Evolutionary conservation across 2,329 filamentous ascomycete species (phyloP).

Genomic region (Nemania serpens): DNA sequence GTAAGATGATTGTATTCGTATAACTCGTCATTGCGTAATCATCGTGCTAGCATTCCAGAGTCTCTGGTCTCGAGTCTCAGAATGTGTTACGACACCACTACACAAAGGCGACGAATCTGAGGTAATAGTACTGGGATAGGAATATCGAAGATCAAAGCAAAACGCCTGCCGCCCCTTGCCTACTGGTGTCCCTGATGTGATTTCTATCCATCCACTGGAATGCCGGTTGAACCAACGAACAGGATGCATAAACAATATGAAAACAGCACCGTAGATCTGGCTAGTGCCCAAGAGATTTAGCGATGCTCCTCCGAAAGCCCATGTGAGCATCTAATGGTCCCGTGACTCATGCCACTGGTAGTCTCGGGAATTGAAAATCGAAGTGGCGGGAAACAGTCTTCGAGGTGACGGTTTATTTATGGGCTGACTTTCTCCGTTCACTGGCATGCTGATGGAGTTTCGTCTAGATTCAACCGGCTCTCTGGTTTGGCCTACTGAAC

Average conservation of each 20-base stretch:
- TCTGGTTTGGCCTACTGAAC: not conserved
- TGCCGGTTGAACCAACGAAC: slow-evolving; percentile 5
- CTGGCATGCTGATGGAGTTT: not conserved
- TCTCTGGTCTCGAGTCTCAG: not conserved
- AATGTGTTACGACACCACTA: not conserved
- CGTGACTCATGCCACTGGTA: slow-evolving; percentile 9
- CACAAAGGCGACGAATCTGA: not conserved
- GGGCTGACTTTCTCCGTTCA: not conserved
- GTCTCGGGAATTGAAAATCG: not conserved
- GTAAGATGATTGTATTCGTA: slow-evolving; percentile 3
- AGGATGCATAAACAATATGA: slow-evolving; percentile 8
- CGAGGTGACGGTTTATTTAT: not conserved
- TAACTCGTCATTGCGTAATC: slow-evolving; percentile 17
- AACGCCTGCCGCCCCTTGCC: slow-evolving; percentile 7
- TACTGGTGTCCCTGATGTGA: not conserved
- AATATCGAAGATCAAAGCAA: slow-evolving; percentile 15
- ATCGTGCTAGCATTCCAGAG: not conserved
- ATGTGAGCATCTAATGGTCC: not conserved
- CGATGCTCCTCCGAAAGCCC: not conserved
- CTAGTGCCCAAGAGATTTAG: not conserved
- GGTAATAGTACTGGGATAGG: slow-evolving; percentile 3
- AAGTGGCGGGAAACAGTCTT: not conserved
- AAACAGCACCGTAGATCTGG: slow-evolving; percentile 2
- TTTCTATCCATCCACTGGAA: slow-evolving; percentile 15
- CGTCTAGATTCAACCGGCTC: not conserved